A percentile compares a stretch with the other conserved stretches of the same genome.
These are phyloP conservation scores for Austroboletus rostrupii DNA, from an alignment of 1,284 basidiomycete species.

Conservation along the genomic window DNA sequence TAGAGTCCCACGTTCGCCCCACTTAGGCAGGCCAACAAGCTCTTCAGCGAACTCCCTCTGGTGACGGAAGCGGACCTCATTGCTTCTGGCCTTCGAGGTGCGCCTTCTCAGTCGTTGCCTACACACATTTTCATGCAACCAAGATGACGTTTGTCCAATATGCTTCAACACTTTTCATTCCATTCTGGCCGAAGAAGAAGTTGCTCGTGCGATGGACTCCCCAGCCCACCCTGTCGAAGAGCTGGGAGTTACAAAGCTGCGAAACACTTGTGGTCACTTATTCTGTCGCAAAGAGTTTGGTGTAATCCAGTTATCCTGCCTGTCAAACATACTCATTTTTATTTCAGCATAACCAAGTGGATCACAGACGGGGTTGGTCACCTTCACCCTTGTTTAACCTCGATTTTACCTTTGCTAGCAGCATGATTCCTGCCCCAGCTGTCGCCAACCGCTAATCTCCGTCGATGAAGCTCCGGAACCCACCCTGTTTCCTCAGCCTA, in stretches of 20 bases:
- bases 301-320: conserved; percentile 3
- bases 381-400: conserved; percentile 4
- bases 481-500: neutral
- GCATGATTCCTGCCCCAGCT: conserved; percentile 63
- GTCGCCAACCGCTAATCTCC: conserved; percentile 45
- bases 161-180: conserved; percentile 63
- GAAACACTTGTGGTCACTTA: conserved; percentile 60
- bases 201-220: conserved; percentile 66
- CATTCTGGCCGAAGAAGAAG: conserved; percentile 69
- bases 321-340: conserved; percentile 13
- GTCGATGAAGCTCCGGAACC: conserved; percentile 14
- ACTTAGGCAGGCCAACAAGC: conserved; percentile 31
- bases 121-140: neutral
- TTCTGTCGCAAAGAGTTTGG: conserved; percentile 73
- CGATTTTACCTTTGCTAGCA: conserved; percentile 24
- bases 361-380: conserved; percentile 51
- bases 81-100: conserved; percentile 36
- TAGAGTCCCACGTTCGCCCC: conserved; percentile 9
- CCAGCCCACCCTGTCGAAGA: conserved; percentile 65
- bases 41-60: conserved; percentile 38
- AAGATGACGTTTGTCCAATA: conserved; percentile 67
- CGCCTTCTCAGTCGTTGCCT: neutral
- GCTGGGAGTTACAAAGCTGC: conserved; percentile 62
- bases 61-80: conserved; percentile 41
- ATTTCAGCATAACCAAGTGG: conserved; percentile 59